A percentile compares a stretch with the other conserved stretches of the same genome.
phyloP scores from a whole-genome alignment of 352 stramenopile species.

The Phytophthora fragariaefolia region DNA sequence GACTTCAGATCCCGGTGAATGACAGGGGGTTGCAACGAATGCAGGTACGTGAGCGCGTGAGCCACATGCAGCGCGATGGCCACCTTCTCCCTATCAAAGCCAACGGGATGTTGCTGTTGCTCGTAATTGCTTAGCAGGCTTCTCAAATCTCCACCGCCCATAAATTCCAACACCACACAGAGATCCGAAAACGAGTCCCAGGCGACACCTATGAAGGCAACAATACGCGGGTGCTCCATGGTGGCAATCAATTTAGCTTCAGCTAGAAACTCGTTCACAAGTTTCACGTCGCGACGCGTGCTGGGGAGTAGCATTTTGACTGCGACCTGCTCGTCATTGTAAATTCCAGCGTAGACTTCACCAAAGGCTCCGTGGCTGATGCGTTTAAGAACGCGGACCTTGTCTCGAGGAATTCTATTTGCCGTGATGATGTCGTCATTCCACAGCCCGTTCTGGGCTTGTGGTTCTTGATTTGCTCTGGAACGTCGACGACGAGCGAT shows the following conservation, averaged over 20 bases:
- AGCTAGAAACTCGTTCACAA: constrained; percentile 20
- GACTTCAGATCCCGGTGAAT: constrained; percentile 52
- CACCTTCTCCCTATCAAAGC: constrained; percentile 27
- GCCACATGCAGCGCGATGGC: constrained; percentile 32
- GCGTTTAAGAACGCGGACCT: constrained; percentile 5
- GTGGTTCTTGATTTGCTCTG: neutral
- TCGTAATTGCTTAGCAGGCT: constrained; percentile 10
- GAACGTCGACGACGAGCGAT: too few species aligned
- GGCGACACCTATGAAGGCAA: constrained; percentile 9
- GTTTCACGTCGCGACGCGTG: constrained; percentile 15
- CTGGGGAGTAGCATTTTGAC: constrained; percentile 23
- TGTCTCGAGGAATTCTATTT: constrained; percentile 16
- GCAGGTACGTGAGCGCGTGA: constrained; percentile 44
- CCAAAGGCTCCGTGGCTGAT: constrained; percentile 17
- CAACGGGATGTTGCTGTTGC: neutral
- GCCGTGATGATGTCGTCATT: constrained; percentile 19
- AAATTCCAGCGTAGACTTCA: constrained; percentile 18
- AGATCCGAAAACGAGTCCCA: constrained; percentile 24
- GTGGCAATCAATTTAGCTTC: constrained; percentile 13
- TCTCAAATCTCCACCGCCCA: constrained; percentile 7
- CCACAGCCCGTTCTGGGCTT: constrained; percentile 12
- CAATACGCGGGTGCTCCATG: constrained; percentile 18
- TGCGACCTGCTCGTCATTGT: constrained; percentile 2
- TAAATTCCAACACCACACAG: constrained; percentile 22
- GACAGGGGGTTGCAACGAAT: constrained; percentile 40